Conservation (phyloP, 495 filamentous ascomycete species). For the Penicillium cosmopolitanum region DNA sequence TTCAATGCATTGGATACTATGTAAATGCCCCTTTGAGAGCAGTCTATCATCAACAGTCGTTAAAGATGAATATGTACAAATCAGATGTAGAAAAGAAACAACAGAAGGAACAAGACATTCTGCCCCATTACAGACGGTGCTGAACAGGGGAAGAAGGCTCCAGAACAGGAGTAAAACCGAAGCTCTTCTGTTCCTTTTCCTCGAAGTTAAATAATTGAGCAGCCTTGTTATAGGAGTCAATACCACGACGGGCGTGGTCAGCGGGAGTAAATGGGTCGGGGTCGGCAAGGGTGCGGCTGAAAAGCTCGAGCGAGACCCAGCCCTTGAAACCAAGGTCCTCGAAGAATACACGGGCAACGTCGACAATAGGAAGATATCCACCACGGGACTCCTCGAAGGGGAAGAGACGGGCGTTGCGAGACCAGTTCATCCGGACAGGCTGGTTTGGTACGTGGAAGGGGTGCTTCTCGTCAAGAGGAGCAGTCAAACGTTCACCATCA, state of each 20-base stretch:
- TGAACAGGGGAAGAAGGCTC: slow-evolving; percentile 27
- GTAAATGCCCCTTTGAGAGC: not conserved
- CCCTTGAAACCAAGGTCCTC: slow-evolving; percentile 70
- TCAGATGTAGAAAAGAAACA: slow-evolving; percentile 4
- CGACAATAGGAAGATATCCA: slow-evolving; percentile 69
- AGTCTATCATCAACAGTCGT: slow-evolving; percentile 13
- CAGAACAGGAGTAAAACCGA: not conserved
- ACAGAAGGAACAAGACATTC: not conserved
- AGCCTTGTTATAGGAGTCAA: slow-evolving; percentile 62
- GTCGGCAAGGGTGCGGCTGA: slow-evolving; percentile 67
- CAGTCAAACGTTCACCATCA: slow-evolving; percentile 66
- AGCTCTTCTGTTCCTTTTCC: slow-evolving; percentile 14
- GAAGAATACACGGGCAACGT: slow-evolving; percentile 63
- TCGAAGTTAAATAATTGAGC: slow-evolving; percentile 41
- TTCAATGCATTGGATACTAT: slow-evolving; percentile 2
- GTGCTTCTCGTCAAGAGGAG: slow-evolving; percentile 65
- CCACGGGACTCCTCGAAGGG: slow-evolving; percentile 71
- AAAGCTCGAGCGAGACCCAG: slow-evolving; percentile 81
- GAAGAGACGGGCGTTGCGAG: slow-evolving; percentile 75
- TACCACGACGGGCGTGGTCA: slow-evolving; percentile 67
- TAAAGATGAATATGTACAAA: slow-evolving; percentile 15
- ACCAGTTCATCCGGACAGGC: slow-evolving; percentile 78
- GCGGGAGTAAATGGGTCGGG: slow-evolving; percentile 55
- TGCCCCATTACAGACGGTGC: slow-evolving; percentile 27
- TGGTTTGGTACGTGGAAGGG: slow-evolving; percentile 65